Percentiles rank a stretch among this genome's conserved stretches.
phyloP scores from a whole-genome alignment of 2,329 filamentous ascomycete species.

The Elsinoe fawcettii region DNA sequence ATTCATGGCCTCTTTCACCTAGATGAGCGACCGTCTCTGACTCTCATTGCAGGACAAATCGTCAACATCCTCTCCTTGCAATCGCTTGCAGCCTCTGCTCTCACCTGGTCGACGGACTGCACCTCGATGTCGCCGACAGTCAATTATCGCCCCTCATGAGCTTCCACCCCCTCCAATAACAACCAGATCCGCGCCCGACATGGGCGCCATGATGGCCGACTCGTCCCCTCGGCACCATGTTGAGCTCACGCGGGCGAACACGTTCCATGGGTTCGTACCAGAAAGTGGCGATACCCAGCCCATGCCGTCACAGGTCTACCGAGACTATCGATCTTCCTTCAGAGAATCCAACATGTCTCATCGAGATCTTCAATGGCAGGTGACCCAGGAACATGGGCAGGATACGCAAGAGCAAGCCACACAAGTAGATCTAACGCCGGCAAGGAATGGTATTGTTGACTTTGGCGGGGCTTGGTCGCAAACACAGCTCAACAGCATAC shows the following conservation, averaged over 20 bases:
- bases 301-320: constrained; percentile 40
- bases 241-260: constrained; percentile 21
- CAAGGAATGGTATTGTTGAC: constrained; percentile 28
- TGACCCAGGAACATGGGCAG: constrained; percentile 29
- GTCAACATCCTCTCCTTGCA: neutral
- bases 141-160: neutral
- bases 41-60: neutral
- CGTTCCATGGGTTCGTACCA: constrained; percentile 32
- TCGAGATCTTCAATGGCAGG: constrained; percentile 16
- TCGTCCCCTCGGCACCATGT: constrained; percentile 3
- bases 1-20: neutral
- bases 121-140: neutral
- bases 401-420: constrained; percentile 8
- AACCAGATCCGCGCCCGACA: constrained; percentile 11
- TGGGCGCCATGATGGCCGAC: constrained; percentile 14
- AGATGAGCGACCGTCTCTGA: neutral
- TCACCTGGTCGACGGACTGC: neutral
- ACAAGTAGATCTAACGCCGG: constrained; percentile 13
- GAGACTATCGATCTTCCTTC: constrained; percentile 23
- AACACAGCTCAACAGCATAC: constrained; percentile 16
- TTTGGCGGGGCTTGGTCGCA: constrained; percentile 22
- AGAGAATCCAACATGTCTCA: neutral
- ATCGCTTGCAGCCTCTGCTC: neutral
- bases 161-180: neutral
- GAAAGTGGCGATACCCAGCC: constrained; percentile 41